Conservation (phyloP, 176 grass and related monocot species). For the Dactylis glomerata region DNA sequence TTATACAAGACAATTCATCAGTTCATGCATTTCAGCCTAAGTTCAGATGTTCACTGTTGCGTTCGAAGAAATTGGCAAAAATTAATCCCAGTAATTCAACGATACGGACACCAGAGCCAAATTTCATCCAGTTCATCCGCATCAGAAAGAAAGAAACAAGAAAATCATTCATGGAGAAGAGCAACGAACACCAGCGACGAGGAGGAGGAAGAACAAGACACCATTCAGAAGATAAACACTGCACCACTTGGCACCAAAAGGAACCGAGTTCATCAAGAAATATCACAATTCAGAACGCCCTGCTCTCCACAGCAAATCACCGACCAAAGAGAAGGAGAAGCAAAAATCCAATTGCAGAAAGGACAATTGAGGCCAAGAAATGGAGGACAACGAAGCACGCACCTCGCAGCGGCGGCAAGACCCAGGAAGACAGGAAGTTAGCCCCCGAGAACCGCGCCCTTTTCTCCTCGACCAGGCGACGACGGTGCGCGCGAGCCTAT, state of each 20-base stretch:
- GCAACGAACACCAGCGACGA: not conserved
- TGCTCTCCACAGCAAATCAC: not conserved
- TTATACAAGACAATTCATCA: not conserved
- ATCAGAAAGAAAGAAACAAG: not conserved
- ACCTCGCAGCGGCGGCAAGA: conserved; percentile 11
- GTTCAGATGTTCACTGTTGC: not conserved
- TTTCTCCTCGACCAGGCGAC: not conserved
- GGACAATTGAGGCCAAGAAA: not conserved
- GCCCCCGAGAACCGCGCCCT: conserved; percentile 15
- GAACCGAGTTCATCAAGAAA: conserved; percentile 6
- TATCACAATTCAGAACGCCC: not conserved
- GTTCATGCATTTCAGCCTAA: not conserved
- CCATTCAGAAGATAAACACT: not conserved
- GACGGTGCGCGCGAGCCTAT: not conserved
- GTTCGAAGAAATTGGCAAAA: not conserved
- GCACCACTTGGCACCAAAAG: not conserved
- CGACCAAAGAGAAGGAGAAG: not conserved
- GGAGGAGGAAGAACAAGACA: not conserved
- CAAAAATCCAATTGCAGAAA: not conserved
- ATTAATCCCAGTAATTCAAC: not conserved
- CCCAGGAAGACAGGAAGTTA: conserved; percentile 3
- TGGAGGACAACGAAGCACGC: conserved; percentile 1
- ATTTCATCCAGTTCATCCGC: not conserved
- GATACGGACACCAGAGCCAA: not conserved
- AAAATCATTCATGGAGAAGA: not conserved